A percentile compares a stretch with the other conserved stretches of the same genome.
Evolutionary conservation across 495 filamentous ascomycete genomes (phyloP).

Genomic region (Aspergillus sclerotioniger): DNA sequence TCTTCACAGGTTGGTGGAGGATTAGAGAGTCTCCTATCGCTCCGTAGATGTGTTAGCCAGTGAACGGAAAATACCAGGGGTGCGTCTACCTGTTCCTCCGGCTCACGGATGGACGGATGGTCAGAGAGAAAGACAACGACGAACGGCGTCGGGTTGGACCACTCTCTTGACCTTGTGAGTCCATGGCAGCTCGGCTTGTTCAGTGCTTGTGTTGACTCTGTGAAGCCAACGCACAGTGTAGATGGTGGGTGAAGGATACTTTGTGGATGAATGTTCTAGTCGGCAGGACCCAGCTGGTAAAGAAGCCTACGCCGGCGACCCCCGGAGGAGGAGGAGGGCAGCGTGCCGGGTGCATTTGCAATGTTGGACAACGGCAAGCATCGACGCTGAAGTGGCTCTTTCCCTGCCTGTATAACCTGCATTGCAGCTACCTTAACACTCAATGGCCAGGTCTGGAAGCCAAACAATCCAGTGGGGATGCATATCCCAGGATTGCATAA

Average conservation of each 20-base stretch:
- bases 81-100: constrained; percentile 25
- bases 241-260: neutral
- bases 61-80: neutral
- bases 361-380: constrained; percentile 23
- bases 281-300: neutral
- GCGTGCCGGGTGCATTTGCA: constrained; percentile 9
- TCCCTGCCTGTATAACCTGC: constrained; percentile 10
- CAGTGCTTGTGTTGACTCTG: neutral
- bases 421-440: neutral
- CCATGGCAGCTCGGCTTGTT: constrained; percentile 8
- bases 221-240: neutral
- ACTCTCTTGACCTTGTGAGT: constrained; percentile 6
- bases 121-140: constrained; percentile 19
- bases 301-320: neutral
- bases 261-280: neutral
- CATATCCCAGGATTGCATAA: no score
- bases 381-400: constrained; percentile 12
- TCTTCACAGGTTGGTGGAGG: constrained; percentile 30
- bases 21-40: constrained; percentile 12
- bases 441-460: neutral
- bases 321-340: neutral
- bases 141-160: constrained; percentile 11
- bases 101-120: constrained; percentile 17
- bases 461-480: no score
- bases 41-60: neutral